These are phyloP conservation scores for Carex parvula DNA, from an alignment of 176 grass and related monocot species.

Conservation along the genomic window DNA sequence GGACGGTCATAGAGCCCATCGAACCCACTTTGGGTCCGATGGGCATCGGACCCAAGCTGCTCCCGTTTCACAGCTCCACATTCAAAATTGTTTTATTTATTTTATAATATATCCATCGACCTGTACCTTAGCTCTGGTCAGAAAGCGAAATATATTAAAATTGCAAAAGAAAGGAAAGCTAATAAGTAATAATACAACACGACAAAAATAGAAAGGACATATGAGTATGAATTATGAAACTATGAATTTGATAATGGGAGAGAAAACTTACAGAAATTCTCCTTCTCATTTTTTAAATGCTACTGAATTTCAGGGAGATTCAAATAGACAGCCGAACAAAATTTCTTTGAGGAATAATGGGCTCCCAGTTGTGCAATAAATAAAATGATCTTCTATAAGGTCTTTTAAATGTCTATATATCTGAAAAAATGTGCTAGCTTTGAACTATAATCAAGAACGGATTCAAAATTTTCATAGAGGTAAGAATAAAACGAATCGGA, in stretches of 20 bases:
- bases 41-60: too few species aligned
- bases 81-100: background rate
- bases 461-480: too few species aligned
- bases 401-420: background rate
- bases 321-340: background rate
- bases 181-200: background rate
- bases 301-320: background rate
- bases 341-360: background rate
- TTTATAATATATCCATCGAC: background rate
- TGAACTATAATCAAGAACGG: background rate
- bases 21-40: too few species aligned
- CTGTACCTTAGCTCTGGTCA: background rate
- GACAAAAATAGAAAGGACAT: background rate
- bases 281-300: background rate
- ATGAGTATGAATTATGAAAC: background rate
- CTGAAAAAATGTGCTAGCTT: background rate
- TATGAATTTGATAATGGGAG: background rate
- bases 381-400: background rate
- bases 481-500: too few species aligned
- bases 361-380: background rate
- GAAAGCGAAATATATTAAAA: background rate
- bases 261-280: background rate
- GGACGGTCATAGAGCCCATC: too few species aligned
- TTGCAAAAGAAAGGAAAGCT: background rate
- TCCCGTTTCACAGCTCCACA: background rate